Conservation (phyloP, 192 early-diverging fungal species). For the Pilobolus umbonatus region DNA sequence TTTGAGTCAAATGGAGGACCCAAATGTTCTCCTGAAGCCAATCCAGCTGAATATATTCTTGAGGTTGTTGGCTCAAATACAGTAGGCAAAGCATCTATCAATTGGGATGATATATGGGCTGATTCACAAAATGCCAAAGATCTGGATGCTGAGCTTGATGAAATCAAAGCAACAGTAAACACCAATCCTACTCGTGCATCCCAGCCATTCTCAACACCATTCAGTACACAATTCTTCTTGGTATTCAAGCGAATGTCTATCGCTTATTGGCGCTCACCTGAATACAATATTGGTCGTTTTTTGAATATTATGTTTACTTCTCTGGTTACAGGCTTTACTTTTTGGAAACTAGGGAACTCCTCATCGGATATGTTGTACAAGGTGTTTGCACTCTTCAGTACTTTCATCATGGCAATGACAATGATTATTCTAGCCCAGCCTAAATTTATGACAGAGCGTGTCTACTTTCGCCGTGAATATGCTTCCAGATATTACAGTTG, state of each 20-base stretch:
- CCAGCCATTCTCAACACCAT: conserved; percentile 40
- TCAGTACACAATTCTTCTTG: conserved; percentile 46
- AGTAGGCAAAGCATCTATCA: conserved; percentile 29
- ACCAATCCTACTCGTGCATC: conserved; percentile 18
- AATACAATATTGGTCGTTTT: conserved; percentile 72
- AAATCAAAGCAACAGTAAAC: conserved; percentile 43
- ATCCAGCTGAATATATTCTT: conserved; percentile 85
- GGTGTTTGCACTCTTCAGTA: conserved; percentile 69
- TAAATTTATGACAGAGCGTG: conserved; percentile 59
- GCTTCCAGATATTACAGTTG: conserved; percentile 65
- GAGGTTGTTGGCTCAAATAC: conserved; percentile 69
- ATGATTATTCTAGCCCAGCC: conserved; percentile 70
- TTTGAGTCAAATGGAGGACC: conserved; percentile 70
- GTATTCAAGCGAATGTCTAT: conserved; percentile 62
- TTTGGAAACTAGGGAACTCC: conserved; percentile 53
- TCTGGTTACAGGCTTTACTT: conserved; percentile 66
- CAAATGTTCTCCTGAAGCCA: conserved; percentile 60
- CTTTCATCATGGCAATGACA: conserved; percentile 56
- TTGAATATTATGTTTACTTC: conserved; percentile 53
- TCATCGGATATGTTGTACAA: conserved; percentile 58
- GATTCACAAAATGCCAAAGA: conserved; percentile 45
- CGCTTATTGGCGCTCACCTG: conserved; percentile 66
- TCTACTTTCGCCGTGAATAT: conserved; percentile 61
- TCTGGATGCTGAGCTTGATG: conserved; percentile 45
- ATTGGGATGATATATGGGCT: conserved; percentile 74